A percentile compares a stretch with the other conserved stretches of the same genome.
phyloP scores from a whole-genome alignment of 805 yeast species.

The Metschnikowia proteae region DNA sequence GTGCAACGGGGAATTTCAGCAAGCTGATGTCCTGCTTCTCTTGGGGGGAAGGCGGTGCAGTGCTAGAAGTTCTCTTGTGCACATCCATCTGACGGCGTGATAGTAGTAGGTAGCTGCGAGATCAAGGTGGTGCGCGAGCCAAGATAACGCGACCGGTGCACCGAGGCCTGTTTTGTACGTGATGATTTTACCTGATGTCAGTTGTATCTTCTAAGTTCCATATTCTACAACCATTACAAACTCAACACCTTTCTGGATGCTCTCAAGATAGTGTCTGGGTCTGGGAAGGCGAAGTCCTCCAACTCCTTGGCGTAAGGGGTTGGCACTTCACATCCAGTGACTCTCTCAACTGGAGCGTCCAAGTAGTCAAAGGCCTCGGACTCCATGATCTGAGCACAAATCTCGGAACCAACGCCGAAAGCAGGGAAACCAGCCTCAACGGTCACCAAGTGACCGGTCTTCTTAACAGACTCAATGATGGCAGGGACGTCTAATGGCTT shows the following conservation, averaged over 20 bases:
- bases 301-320: slow-evolving; percentile 96
- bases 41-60: neutral
- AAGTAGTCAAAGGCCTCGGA: slow-evolving; percentile 96
- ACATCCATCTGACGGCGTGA: slow-evolving; percentile 12
- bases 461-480: slow-evolving; percentile 83
- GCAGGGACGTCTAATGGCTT: slow-evolving; percentile 93
- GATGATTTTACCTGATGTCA: neutral
- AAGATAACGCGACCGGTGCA: neutral
- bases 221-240: slow-evolving; percentile 37
- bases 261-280: slow-evolving; percentile 81
- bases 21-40: slow-evolving; percentile 7
- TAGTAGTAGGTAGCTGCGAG: too few species aligned
- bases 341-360: slow-evolving; percentile 98
- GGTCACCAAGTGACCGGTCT: slow-evolving; percentile 93
- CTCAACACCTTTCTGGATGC: slow-evolving; percentile 80
- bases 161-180: neutral
- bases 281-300: slow-evolving; percentile 99
- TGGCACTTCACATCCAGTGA: slow-evolving; percentile 99
- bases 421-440: slow-evolving; percentile 98
- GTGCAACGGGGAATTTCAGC: slow-evolving; percentile 8
- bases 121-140: neutral
- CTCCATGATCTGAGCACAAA: slow-evolving; percentile 97
- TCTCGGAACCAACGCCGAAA: slow-evolving; percentile 98
- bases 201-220: slow-evolving; percentile 1
- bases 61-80: slow-evolving; percentile 11